Percentiles rank a stretch among this genome's conserved stretches.
phyloP scores from a whole-genome alignment of 2,329 filamentous ascomycete species.

The Hypocreales sp. region DNA sequence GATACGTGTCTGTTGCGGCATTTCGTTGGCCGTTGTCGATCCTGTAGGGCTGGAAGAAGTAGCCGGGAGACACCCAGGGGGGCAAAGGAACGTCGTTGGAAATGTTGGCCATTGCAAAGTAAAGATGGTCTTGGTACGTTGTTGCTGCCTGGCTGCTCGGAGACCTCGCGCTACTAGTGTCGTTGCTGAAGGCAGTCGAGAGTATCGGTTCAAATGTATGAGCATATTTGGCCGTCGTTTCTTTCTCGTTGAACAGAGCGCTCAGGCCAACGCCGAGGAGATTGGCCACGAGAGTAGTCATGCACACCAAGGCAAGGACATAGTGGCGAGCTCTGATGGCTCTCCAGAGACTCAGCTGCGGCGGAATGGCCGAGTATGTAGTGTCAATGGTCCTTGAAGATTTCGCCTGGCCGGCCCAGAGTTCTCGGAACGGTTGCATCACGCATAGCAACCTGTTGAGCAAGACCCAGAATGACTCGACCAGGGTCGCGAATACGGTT shows the following conservation, averaged over 20 bases:
- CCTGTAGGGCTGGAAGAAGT: too few relatives aligned
- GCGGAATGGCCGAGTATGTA: conserved; percentile 37
- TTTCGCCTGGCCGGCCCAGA: conserved; percentile 21
- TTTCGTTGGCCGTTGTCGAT: too few relatives aligned
- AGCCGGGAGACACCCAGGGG: too few relatives aligned
- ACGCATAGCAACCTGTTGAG: conserved; percentile 37
- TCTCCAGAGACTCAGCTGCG: conserved; percentile 31
- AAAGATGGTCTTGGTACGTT: too few relatives aligned
- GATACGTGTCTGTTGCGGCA: too few relatives aligned
- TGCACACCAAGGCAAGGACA: conserved; percentile 28
- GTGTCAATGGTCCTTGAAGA: conserved; percentile 22
- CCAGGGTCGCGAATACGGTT: conserved; percentile 33
- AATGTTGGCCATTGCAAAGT: too few relatives aligned
- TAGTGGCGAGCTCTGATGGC: conserved; percentile 29
- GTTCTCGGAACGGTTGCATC: conserved; percentile 36
- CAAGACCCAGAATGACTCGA: conserved; percentile 41
- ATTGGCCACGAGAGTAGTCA: conserved; percentile 32
- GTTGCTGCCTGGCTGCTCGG: too few relatives aligned
- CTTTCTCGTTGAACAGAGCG: conserved; percentile 29
- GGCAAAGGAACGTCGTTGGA: too few relatives aligned
- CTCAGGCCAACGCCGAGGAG: conserved; percentile 35
- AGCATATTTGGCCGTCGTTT: not conserved
- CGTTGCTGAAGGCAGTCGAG: conserved; percentile 8
- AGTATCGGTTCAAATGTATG: conserved; percentile 5
- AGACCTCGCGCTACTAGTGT: too few relatives aligned